A percentile compares a stretch with the other conserved stretches of the same genome.
Evolutionary conservation across 1,284 basidiomycete species (phyloP).

Genomic region (Sanghuangporus baumii): DNA sequence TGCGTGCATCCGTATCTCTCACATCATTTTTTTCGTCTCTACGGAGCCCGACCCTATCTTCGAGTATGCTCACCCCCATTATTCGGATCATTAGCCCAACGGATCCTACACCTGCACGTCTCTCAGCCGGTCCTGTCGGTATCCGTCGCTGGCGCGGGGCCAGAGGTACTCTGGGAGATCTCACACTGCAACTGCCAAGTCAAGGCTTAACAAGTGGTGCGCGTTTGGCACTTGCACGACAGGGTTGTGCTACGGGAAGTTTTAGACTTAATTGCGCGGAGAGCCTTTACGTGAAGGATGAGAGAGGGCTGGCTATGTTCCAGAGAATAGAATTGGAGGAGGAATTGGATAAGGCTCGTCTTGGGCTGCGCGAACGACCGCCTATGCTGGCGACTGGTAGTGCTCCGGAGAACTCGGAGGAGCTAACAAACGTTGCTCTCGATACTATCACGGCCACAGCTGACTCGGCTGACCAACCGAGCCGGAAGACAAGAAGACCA

Average conservation of each 20-base stretch:
- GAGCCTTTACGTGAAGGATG: constrained; percentile 8
- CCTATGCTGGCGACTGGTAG: neutral
- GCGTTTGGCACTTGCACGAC: constrained; percentile 13
- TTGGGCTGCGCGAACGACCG: constrained; percentile 8
- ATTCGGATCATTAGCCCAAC: constrained; percentile 1
- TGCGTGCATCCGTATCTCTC: constrained; percentile 13
- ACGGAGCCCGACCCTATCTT: neutral
- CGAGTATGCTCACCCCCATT: neutral
- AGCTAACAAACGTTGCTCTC: neutral
- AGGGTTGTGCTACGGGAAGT: constrained; percentile 17
- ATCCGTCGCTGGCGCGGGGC: constrained; percentile 15
- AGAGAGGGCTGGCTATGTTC: constrained; percentile 4
- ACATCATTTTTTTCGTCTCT: constrained; percentile 13
- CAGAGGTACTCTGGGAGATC: constrained; percentile 8
- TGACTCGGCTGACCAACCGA: neutral
- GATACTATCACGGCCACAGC: neutral
- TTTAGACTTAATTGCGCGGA: constrained; percentile 15
- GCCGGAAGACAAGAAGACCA: neutral
- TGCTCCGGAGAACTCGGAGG: neutral
- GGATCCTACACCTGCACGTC: neutral
- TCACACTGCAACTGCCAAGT: constrained; percentile 9
- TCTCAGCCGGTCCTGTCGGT: neutral
- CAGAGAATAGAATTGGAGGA: constrained; percentile 7
- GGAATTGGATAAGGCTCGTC: constrained; percentile 7
- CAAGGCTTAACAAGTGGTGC: constrained; percentile 14